Evolutionary conservation across 1,284 basidiomycete genomes (phyloP).

Genomic region (Ganoderma resinaceum): DNA sequence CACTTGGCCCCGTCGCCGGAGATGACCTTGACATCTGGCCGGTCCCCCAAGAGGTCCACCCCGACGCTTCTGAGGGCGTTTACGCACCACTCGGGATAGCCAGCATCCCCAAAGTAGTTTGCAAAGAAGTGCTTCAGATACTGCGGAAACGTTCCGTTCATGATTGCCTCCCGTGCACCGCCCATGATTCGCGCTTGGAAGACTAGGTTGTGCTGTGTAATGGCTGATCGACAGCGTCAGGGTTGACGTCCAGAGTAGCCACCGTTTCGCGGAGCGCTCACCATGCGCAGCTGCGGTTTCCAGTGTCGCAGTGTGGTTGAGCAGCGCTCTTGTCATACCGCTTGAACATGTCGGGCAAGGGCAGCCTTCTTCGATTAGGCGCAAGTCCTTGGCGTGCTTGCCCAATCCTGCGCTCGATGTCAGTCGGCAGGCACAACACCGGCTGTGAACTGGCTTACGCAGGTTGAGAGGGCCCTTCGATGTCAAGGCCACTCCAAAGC

Average conservation of each 20-base stretch:
- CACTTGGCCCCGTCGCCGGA: conserved; percentile 74
- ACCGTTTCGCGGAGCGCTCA: conserved; percentile 38
- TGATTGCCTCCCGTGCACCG: conserved; percentile 77
- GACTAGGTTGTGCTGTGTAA: conserved; percentile 81
- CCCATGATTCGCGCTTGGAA: conserved; percentile 88
- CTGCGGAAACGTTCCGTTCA: conserved; percentile 76
- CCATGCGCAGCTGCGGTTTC: conserved; percentile 86
- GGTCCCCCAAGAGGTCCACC: conserved; percentile 72
- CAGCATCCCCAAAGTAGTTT: conserved; percentile 70
- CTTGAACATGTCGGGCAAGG: conserved; percentile 81
- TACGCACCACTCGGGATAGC: conserved; percentile 85
- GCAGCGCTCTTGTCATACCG: conserved; percentile 69
- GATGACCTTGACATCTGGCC: conserved; percentile 52
- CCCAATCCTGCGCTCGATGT: conserved; percentile 55
- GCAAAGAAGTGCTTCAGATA: conserved; percentile 79
- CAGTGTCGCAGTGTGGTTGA: conserved; percentile 76
- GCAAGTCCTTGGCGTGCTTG: conserved; percentile 72
- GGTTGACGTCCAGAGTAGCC: conserved; percentile 12
- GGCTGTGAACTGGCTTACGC: conserved; percentile 45
- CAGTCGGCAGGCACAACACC: neutral
- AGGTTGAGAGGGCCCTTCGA: conserved; percentile 81
- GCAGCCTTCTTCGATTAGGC: conserved; percentile 75
- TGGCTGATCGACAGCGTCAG: conserved; percentile 49
- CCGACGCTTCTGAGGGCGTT: conserved; percentile 79
- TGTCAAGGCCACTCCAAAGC: conserved; percentile 87